A percentile compares a stretch with the other conserved stretches of the same genome.
Evolutionary conservation across 495 filamentous ascomycete species (phyloP).

Genomic region (Aeminium ludgeri): DNA sequence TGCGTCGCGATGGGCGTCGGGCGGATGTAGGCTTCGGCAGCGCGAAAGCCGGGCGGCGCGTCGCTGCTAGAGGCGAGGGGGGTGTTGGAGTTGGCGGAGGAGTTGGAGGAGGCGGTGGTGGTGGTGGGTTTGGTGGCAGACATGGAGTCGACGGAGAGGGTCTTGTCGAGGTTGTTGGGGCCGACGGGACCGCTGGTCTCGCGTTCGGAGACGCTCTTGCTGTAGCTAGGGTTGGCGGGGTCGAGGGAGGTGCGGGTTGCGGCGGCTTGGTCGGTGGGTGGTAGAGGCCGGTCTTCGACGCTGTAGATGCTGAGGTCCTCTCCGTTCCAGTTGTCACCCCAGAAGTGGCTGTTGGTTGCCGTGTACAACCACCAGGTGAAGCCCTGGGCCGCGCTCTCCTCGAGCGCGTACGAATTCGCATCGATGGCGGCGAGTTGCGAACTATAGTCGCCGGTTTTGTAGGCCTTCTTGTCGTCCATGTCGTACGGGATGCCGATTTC

Average conservation of each 20-base stretch:
- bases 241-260: constrained; percentile 28
- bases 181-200: constrained; percentile 28
- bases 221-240: constrained; percentile 40
- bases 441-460: constrained; percentile 89
- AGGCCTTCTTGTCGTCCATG: constrained; percentile 92
- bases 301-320: constrained; percentile 90
- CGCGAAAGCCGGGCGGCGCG: constrained; percentile 56
- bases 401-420: constrained; percentile 85
- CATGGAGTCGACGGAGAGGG: constrained; percentile 35
- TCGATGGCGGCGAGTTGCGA: constrained; percentile 91
- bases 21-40: constrained; percentile 80
- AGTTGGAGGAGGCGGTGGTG: constrained; percentile 24
- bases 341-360: constrained; percentile 66
- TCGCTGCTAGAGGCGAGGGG: constrained; percentile 8
- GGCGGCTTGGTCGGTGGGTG: constrained; percentile 11
- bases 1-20: constrained; percentile 63
- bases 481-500: constrained; percentile 98
- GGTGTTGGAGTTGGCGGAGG: neutral
- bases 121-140: constrained; percentile 48
- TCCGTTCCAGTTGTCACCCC: constrained; percentile 94
- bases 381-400: constrained; percentile 62
- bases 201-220: constrained; percentile 33
- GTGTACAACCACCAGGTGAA: constrained; percentile 84
- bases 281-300: constrained; percentile 55
- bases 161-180: constrained; percentile 54